Evolutionary conservation across 371 early-diverging fungal genomes (phyloP), one percentile per base, ranked within the genome.

Genomic region (Syncephalastrum contaminatum): DNA sequence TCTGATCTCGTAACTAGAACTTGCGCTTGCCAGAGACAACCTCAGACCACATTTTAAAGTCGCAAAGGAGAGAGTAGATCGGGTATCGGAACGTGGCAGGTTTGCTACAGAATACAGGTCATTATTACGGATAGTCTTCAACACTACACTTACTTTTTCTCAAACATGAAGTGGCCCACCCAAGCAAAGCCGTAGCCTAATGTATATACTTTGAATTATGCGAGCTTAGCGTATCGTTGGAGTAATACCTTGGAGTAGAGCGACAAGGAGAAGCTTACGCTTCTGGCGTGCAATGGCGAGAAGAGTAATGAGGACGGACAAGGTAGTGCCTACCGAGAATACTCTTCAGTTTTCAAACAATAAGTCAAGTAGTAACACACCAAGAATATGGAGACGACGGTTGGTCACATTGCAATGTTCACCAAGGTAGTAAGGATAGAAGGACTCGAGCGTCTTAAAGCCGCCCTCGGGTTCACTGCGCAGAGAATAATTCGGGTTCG

Each of bases 31-130:
- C 68, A 36, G 64, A 53, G 14, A 71, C 30, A 19, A 78, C 77
- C 63, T 88, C 88, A 12, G 24, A 72, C 77, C 78, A 88, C 81
- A 88, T 64, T 47, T 67, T 77, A 54, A 77, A 80, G 51, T 88
- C 88, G n/a, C 83, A 77, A 49, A 74, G 63, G 13, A 88, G 58
- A n/a, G 79, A 78, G 64, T 70, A 86, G 21, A 86, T 51, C 2
- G 88, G 88, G 51, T 85, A 85, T 54, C 73, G 77, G 64, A 88
- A 88, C 0, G 88, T 88, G 10, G 88, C 88, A 19, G 88, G 88
- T 54, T 77, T 80, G 70, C 77, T 76, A 45, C 21, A 19, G 16
- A 6, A 22, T 15, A 52, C 22, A n/a, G 16, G n/a, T 24, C 18
- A 49, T 4, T 48, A 24, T 14, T 41, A 24, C 8, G 18, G 16